Base-by-base conservation (phyloP, 257 asterid species). In the Asclepias syriaca region DNA sequence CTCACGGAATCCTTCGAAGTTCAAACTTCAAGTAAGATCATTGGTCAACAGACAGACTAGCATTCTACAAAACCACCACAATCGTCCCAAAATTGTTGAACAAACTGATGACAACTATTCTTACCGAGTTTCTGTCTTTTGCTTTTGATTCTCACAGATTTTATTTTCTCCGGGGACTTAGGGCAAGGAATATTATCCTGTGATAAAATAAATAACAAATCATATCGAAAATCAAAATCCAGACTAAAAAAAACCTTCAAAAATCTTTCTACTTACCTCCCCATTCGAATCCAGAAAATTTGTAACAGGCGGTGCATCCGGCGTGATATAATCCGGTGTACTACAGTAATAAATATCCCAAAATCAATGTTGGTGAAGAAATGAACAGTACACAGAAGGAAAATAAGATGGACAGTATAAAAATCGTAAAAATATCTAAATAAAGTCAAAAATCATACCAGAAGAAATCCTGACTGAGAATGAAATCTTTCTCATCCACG, bases 401-500 rank as follows among this genome's bases (percentile, higher is more conserved):
- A 32, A 32, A 15, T 43, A 27, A 40, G 13, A 60, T 39, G 16
- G 0, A 0, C 16, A 32, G 7, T 24, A 8, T 16, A 55, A 45
- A 29, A 27, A 67, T 9, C 68, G 19, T n/a, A 45, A 9, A 43
- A 43, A 43, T 5, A 24, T 24, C 27, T 43, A 43, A 43, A 27
- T 1, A 6, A 61, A 71, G 5, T 24, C 3, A 37, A 27, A 45
- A 71, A 63, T n/a, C 54, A 69, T 61, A 91, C 98, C 97, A 94
- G 84, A 94, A 94, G 86, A 94, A 91, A 72, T 94, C 99, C 79
- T 94, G 99, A 77, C 99, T 94, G 74, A 91, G 99, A 79, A 94
- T 91, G 79, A 81, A 87, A 69, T 86, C 95, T 50, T 82, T 89
- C 54, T 81, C 96, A 55, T 84, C 89, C 34, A 24, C 45, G 0